Conservation (phyloP, 371 early-diverging fungal species). For the Mucor velutinosus region DNA sequence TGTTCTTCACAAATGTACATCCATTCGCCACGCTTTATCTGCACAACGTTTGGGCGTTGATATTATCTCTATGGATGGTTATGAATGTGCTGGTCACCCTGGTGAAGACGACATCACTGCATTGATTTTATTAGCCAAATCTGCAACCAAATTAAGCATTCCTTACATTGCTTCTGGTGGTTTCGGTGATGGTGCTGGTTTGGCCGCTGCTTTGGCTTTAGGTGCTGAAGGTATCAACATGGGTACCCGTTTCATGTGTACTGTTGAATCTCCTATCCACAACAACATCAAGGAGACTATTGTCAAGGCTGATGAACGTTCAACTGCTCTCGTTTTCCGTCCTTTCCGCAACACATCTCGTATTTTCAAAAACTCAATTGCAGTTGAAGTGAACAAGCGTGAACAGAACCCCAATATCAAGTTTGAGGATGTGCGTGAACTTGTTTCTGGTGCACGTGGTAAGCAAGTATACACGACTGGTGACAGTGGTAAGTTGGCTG, state of each 20-base stretch:
- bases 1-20: slow-evolving; percentile 79
- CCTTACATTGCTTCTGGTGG: slow-evolving; percentile 84
- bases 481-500: slow-evolving; percentile 30
- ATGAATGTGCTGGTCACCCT: slow-evolving; percentile 86
- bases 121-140: slow-evolving; percentile 73
- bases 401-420: slow-evolving; percentile 62
- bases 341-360: slow-evolving; percentile 81
- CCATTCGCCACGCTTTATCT: slow-evolving; percentile 73
- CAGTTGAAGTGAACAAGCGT: slow-evolving; percentile 67
- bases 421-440: slow-evolving; percentile 69
- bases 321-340: slow-evolving; percentile 72
- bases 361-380: slow-evolving; percentile 76
- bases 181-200: slow-evolving; percentile 72
- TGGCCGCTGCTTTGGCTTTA: slow-evolving; percentile 70
- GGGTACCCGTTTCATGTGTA: slow-evolving; percentile 87
- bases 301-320: slow-evolving; percentile 69
- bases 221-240: slow-evolving; percentile 78
- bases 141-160: slow-evolving; percentile 63
- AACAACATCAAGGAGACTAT: slow-evolving; percentile 75
- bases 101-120: slow-evolving; percentile 82
- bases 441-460: slow-evolving; percentile 74
- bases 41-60: slow-evolving; percentile 68
- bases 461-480: slow-evolving; percentile 71
- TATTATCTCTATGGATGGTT: slow-evolving; percentile 76
- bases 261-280: slow-evolving; percentile 74